Base-by-base conservation (phyloP, 768 basidiomycete genomes). In the Hortiboletus campestris region DNA sequence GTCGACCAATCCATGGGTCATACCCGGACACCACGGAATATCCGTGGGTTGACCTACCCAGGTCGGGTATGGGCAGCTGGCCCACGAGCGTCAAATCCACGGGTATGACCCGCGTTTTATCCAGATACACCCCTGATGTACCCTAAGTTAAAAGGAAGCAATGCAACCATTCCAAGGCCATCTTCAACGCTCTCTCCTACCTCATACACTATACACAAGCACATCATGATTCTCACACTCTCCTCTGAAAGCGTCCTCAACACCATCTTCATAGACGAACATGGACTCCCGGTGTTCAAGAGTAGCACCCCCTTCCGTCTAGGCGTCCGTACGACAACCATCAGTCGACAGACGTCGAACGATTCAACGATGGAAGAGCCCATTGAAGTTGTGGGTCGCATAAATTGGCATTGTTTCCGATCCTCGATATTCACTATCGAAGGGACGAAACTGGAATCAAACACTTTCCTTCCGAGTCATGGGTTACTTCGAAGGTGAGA, bases 351-450 rank as follows among this genome's bases (percentile, higher is more conserved):
- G 34, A 44, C 2, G 45, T n/a, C 59, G 22, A 19, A 41, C 36
- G 13, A 7, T 9, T 16, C 19, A 12, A 55, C 46, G n/a, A 53
- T 49, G 50, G 56, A 48, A 1, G 65, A 68, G 42, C 57, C 60
- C n/a, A 68, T 64, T 31, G 63, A 66, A 4, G 57, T 64, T 6
- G 45, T 75, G 41, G 73, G 68, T 16, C 51, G 62, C 42, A 74
- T 78, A 14, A 64, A 70, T 4, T 75, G 74, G 71, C 61, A 63
- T 16, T 46, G 51, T 10, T 19, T 73, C n/a, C 52, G 59, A 10
- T 66, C 72, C 1, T 68, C 74, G 10, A 62, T 63, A 25, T 63
- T 77, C 48, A 63, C 52, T 10, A 67, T 73, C 28, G 60, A 63
- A 10, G 74, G 58, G 5, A 51, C 40, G 17, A 69, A 66, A 48